Evolutionary conservation across 2,329 filamentous ascomycete species (phyloP).

Genomic region (Cladosporium phlei): DNA sequence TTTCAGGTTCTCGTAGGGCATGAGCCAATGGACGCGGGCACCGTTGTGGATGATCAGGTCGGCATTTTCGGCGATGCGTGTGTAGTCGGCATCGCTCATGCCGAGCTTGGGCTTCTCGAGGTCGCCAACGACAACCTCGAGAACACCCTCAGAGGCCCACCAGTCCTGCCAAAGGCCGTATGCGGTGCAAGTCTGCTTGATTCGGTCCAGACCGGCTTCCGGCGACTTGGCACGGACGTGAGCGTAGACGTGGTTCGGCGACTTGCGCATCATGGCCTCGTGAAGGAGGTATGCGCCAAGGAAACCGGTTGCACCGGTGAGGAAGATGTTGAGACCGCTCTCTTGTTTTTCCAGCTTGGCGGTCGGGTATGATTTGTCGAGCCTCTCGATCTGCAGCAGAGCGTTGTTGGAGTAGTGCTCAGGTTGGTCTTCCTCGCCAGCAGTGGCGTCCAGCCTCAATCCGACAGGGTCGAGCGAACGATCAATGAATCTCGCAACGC

Average conservation of each 20-base stretch:
- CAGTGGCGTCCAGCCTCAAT: slow-evolving; percentile 43
- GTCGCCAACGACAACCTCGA: slow-evolving; percentile 69
- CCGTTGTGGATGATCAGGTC: slow-evolving; percentile 76
- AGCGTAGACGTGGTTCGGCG: slow-evolving; percentile 59
- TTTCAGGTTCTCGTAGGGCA: slow-evolving; percentile 67
- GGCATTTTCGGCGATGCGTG: slow-evolving; percentile 58
- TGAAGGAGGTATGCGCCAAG: slow-evolving; percentile 74
- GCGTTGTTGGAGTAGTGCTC: slow-evolving; percentile 51
- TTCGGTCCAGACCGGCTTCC: slow-evolving; percentile 57
- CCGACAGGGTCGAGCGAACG: slow-evolving; percentile 46
- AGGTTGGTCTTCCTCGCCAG: slow-evolving; percentile 48
- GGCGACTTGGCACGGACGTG: slow-evolving; percentile 67
- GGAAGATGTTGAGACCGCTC: slow-evolving; percentile 52
- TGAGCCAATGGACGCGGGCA: slow-evolving; percentile 73
- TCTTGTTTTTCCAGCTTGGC: slow-evolving; percentile 24
- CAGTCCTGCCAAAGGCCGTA: slow-evolving; percentile 74
- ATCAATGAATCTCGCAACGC: slow-evolving; percentile 51
- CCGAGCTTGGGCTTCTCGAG: slow-evolving; percentile 69
- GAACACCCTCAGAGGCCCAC: slow-evolving; percentile 54
- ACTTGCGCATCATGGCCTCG: slow-evolving; percentile 61
- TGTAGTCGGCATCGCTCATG: slow-evolving; percentile 62
- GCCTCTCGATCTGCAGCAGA: slow-evolving; percentile 45
- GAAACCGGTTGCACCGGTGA: slow-evolving; percentile 90
- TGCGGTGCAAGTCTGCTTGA: slow-evolving; percentile 63
- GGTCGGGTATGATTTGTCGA: slow-evolving; percentile 33